Base-by-base conservation (phyloP, 2,329 filamentous ascomycete genomes). In the Arthrobotrys sphaeroides region DNA sequence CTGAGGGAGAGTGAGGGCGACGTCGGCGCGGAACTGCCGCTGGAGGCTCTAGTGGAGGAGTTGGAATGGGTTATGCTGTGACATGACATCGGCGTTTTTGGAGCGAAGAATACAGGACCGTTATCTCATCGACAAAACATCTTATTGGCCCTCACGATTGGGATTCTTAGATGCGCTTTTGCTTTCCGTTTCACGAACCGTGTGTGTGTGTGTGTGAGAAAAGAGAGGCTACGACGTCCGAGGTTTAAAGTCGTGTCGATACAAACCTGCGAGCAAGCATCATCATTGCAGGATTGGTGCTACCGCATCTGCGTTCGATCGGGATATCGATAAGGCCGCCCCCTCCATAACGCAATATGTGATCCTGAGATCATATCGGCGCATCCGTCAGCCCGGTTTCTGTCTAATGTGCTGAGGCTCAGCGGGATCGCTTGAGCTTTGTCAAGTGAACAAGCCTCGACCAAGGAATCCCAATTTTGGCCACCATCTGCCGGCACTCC, bases 31-130 rank as follows among this genome's bases (percentile, higher is more conserved):
- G 43, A 55, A 16, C 45, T 70, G 45, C 57, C 55, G 22, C 26
- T 70, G 24, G 66, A 70, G 45, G 66, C 55, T n/a, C 36, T 70
- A 18, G 55, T 70, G 38, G 66, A 70, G 42, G 66, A 70, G 43
- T 26, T 70, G 45, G 66, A 70, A 5, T 70, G 66, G 66, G 66
- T 70, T 38, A 62, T 70, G 66, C 45, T 70, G 36, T 70, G 53
- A 60, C 55, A 3, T 70, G 53, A 60, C 55, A 3, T 33, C 16
- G 51, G 51, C 51, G 51, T 55, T 55, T 33, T 38, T 53, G 31
- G 51, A 9, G 16, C 18, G 38, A 55, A 55, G 51, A 38, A 55
- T 38, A 55, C 28, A 55, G 31, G 51, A 24, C 28, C 38, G 31
- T 36, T 16, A 36, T 22, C 24, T 38, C 18, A 22, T 10, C 4